These are phyloP conservation scores for Phialocephala sp. DNA, from an alignment of 2,329 filamentous ascomycete genomes.

Conservation along the genomic window DNA sequence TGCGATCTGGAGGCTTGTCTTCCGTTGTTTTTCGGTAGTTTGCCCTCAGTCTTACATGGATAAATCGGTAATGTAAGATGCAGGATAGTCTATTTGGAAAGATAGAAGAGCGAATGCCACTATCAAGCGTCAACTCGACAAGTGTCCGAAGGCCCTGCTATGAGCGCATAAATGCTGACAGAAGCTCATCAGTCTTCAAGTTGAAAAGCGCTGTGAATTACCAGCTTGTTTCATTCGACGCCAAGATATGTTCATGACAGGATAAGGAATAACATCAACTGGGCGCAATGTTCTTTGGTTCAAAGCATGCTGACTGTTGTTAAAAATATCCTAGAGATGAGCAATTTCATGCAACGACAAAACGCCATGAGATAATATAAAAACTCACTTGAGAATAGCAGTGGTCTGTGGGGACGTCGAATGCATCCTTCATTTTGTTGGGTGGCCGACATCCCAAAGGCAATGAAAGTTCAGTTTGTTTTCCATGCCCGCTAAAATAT, in stretches of 20 bases:
- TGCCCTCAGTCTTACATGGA: neutral
- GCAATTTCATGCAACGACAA: neutral
- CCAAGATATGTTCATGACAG: neutral
- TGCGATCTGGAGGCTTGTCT: neutral
- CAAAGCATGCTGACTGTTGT: neutral
- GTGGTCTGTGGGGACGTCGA: neutral
- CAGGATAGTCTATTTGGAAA: neutral
- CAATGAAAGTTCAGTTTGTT: neutral
- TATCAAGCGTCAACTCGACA: neutral
- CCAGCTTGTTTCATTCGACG: neutral
- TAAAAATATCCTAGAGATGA: neutral
- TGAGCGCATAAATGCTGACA: neutral
- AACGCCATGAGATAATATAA: neutral
- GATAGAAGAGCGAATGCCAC: neutral
- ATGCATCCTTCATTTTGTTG: neutral
- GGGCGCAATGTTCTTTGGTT: neutral
- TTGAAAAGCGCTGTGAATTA: neutral
- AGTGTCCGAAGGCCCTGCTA: neutral
- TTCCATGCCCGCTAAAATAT: neutral
- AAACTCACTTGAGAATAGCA: neutral
- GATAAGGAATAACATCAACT: neutral
- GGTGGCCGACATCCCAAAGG: neutral
- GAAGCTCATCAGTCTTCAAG: neutral
- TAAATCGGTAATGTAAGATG: neutral
- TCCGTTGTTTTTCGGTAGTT: neutral